These are phyloP conservation scores for Gelatoporia subvermispora DNA, from an alignment of 768 basidiomycete genomes.

Conservation along the genomic window DNA sequence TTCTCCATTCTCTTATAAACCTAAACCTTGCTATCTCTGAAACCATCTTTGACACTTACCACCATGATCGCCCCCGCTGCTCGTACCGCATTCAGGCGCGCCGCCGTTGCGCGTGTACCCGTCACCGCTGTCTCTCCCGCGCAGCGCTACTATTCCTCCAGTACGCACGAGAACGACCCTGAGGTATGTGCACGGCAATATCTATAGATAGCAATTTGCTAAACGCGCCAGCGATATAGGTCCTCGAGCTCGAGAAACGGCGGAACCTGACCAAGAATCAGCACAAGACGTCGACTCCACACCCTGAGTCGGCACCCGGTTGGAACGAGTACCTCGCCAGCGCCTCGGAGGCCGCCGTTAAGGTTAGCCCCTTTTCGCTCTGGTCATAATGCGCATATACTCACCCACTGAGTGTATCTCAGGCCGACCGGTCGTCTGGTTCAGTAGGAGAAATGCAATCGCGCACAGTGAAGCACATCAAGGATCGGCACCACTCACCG, in stretches of 20 bases:
- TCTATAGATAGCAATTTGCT: background rate
- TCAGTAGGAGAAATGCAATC: slow-evolving; percentile 14
- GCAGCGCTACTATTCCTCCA: slow-evolving; percentile 23
- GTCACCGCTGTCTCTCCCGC: slow-evolving; percentile 7
- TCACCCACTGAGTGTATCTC: background rate
- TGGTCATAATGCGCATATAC: background rate
- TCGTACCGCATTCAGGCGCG: slow-evolving; percentile 19
- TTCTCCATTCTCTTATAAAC: background rate
- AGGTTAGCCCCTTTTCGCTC: slow-evolving; percentile 18
- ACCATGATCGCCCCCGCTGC: slow-evolving; percentile 22
- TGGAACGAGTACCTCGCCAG: slow-evolving; percentile 35
- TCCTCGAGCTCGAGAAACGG: slow-evolving; percentile 30
- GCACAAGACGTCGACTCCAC: slow-evolving; percentile 30
- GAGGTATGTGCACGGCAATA: slow-evolving; percentile 16
- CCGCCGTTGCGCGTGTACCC: slow-evolving; percentile 13
- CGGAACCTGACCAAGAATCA: slow-evolving; percentile 28
- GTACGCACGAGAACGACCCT: slow-evolving; percentile 31
- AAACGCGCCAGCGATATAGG: slow-evolving; percentile 7
- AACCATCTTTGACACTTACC: background rate
- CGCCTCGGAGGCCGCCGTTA: slow-evolving; percentile 30
- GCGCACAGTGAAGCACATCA: slow-evolving; percentile 23
- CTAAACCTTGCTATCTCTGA: too few species aligned
- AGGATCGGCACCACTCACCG: slow-evolving; percentile 17
- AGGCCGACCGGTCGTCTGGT: slow-evolving; percentile 23
- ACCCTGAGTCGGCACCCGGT: slow-evolving; percentile 27